Evolutionary conservation across 257 asterid species (phyloP), one percentile per base, ranked within the genome.

Genomic region (Datura wrightii): DNA sequence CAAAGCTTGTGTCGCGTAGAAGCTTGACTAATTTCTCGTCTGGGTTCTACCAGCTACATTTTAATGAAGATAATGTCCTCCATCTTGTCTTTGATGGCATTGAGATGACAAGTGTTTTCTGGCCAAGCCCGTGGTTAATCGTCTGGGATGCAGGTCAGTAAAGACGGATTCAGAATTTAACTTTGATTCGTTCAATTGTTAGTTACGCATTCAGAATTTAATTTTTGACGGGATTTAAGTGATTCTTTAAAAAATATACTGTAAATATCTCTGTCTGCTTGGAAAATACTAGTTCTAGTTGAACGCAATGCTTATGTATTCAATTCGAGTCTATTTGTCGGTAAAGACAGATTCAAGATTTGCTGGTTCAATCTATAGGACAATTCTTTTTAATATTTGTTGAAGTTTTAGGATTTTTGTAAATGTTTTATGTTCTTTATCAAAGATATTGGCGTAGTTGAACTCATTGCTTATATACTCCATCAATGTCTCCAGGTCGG

Each of bases 31-130:
- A 88, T 82, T 71, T 83, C 79, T 85, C 90, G 6, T 86, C 89
- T 6, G 92, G 92, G 1, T 90, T 80, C 39, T 90, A 88, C 69
- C 83, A 44, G 76, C 14, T 90, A 9, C 89, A 56, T 54, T 90
- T 88, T 50, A 88, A 86, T 31, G 71, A 85, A 4, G 90, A 86
- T 36, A 90, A 85, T 44, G 81, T 90, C 36, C 87, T 90, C 10
- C 85, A 76, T 24, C 87, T 89, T 11, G 42, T 82, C 31, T 85
- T 63, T 13, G 84, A 85, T 8, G 88, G 88, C 34, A 85, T 84
- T 6, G 87, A 85, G 15, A 74, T 87, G 19, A 67, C 91, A 2
- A 85, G 86, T 63, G 82, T 89, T 5, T 89, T 56, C 19, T 89
- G 91, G 91, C 91, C 91, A 36, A 84, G 83, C 8, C 89, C 89